phyloP scores from a whole-genome alignment of 2,329 filamentous ascomycete genomes.

The Drechslerella dactyloides region DNA sequence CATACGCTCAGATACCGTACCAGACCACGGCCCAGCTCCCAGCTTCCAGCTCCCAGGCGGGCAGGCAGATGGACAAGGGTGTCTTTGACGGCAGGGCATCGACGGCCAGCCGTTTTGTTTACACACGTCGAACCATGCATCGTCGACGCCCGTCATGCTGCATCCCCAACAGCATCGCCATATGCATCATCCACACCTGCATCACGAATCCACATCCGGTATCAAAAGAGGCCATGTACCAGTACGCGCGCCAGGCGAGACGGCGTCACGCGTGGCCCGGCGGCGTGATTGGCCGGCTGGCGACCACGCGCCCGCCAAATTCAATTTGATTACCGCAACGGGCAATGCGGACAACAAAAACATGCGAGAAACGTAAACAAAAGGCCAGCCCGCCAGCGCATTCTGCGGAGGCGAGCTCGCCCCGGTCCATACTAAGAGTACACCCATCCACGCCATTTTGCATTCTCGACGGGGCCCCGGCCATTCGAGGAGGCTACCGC shows the following conservation, averaged over 20 bases:
- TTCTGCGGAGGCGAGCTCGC: slow-evolving; percentile 25
- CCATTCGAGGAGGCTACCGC: not conserved
- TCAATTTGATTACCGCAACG: slow-evolving; percentile 36
- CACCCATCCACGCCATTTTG: not conserved
- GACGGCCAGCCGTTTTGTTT: slow-evolving; percentile 4
- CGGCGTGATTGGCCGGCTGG: not conserved
- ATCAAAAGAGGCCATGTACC: not conserved
- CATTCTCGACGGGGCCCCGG: no score
- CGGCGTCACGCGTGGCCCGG: not conserved
- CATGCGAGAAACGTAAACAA: slow-evolving; percentile 43
- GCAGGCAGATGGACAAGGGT: not conserved
- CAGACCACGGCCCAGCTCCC: no score
- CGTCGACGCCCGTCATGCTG: slow-evolving; percentile 2
- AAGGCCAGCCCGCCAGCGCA: not conserved
- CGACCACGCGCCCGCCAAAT: slow-evolving; percentile 10
- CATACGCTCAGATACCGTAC: no score
- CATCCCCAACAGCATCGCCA: not conserved
- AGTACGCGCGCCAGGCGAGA: not conserved
- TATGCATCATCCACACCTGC: not conserved
- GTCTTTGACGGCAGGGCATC: no score
- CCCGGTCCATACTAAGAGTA: slow-evolving; percentile 6
- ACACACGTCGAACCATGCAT: not conserved
- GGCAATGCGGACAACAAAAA: slow-evolving; percentile 40
- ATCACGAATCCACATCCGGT: not conserved
- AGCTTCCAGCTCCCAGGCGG: no score